Evolutionary conservation across 78 protist species (phyloP), one percentile per base, ranked within the genome.

Genomic region (Dictyostelium firmibasis): DNA sequence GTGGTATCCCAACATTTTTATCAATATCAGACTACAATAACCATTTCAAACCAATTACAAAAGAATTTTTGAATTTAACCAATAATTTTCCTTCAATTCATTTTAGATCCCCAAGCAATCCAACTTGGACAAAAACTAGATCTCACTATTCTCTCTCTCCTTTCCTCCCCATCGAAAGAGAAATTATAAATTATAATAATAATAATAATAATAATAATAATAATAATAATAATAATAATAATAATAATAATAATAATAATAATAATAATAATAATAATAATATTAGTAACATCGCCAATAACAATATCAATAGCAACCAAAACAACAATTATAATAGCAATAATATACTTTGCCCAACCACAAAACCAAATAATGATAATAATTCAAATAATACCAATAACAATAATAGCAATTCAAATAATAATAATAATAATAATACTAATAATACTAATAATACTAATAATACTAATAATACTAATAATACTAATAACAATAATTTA

Each of bases 111-210:
- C 16, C 81, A 35, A 57, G 31, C 6, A 50, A 38, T 2, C 92
- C 92, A 20, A 86, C 92, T 20, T 86, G 29, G 29, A 78, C 92
- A 14, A 18, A 14, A 25, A 86, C 62, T 41, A 53, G 92, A 77
- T 13, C 74, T 20, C 92, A 86, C 41, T 86, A 86, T 60, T 77
- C 85, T 29, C 50, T 86, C 4, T 86, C 92, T 3, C 92, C 92
- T 11, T 86, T 86, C 67, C 29, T 86, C 3, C 92, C 92, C 38
- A 77, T 86, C 35, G 92, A 86, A 77, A 86, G 81, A 62, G 92
- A 86, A n/a, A 36, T 77, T 6, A 27, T 25, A 3, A 74, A 43
- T 27, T 36, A 78, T 84, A 84, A 27, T 64, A 57, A 83, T 38
- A 43, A 29, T 27, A 84, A 74, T 29, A 84, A 38, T 38, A 69